These are phyloP conservation scores for Leccinum discolor DNA, from an alignment of 1,284 basidiomycete genomes.

Conservation along the genomic window DNA sequence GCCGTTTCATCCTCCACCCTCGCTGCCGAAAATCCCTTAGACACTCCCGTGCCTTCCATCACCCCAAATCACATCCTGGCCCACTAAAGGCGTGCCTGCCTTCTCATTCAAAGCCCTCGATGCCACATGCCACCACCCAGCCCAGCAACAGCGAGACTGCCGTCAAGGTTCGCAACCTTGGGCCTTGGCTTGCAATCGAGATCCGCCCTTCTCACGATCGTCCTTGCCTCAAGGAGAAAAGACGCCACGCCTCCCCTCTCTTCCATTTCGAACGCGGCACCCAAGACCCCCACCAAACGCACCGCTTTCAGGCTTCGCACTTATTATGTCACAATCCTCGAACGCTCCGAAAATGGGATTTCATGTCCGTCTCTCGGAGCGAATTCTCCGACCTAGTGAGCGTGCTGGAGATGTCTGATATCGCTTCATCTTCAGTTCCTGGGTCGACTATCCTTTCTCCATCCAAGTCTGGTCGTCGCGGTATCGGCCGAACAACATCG, in stretches of 20 bases:
- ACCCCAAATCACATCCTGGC: constrained; percentile 47
- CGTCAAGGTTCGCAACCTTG: constrained; percentile 52
- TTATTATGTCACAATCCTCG: constrained; percentile 63
- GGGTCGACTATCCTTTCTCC: constrained; percentile 38
- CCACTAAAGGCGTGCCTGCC: constrained; percentile 68
- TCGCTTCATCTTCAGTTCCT: constrained; percentile 44
- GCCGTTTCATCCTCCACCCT: too few relatives aligned
- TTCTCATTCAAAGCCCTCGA: constrained; percentile 24
- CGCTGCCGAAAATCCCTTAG: constrained; percentile 9
- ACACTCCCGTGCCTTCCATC: constrained; percentile 17
- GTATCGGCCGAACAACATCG: constrained; percentile 57
- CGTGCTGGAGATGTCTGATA: constrained; percentile 71
- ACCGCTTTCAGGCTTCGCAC: constrained; percentile 34
- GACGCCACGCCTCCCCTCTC: constrained; percentile 56
- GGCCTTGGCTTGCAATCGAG: constrained; percentile 70
- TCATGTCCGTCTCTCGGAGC: constrained; percentile 67
- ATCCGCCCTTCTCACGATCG: constrained; percentile 60
- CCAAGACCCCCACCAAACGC: constrained; percentile 58
- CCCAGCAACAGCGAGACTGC: constrained; percentile 61
- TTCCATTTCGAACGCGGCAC: constrained; percentile 32
- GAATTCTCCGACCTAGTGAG: constrained; percentile 74
- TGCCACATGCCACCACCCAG: constrained; percentile 20
- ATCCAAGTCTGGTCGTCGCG: constrained; percentile 42
- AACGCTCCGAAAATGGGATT: constrained; percentile 54
- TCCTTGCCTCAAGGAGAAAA: constrained; percentile 63